Conservation (phyloP, 2,329 filamentous ascomycete genomes). For the Rhinocladiella similis region DNA sequence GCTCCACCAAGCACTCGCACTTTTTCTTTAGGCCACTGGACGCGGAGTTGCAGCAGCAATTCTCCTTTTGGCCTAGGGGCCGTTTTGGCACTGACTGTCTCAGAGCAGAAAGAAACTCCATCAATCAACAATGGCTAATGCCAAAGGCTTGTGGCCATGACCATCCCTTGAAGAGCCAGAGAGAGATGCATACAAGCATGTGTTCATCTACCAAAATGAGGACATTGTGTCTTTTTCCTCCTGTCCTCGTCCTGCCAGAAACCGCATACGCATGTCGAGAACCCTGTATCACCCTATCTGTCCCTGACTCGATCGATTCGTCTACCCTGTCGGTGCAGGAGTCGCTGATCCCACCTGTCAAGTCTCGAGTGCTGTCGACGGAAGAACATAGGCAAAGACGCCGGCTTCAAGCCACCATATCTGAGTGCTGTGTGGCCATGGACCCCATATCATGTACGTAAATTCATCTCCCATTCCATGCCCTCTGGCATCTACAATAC, state of each 20-base stretch:
- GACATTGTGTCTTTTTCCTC: constrained; percentile 1
- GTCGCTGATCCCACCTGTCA: neutral
- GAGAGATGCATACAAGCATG: no score
- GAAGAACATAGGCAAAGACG: neutral
- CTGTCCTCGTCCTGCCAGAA: neutral
- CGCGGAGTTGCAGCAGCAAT: neutral
- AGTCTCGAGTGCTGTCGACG: neutral
- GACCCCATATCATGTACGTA: no score
- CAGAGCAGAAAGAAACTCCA: neutral
- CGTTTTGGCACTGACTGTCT: neutral
- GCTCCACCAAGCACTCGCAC: neutral
- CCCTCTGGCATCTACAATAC: neutral
- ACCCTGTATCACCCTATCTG: neutral
- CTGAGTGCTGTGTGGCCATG: no score
- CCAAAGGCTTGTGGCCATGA: neutral
- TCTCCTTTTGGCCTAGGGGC: neutral
- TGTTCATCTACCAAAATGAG: neutral
- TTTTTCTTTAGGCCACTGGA: neutral
- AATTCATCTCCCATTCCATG: neutral
- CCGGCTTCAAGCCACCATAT: neutral
- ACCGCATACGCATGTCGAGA: neutral
- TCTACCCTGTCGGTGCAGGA: neutral
- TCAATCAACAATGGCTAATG: neutral
- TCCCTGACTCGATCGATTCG: neutral
- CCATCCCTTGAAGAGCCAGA: no score